phyloP scores from a whole-genome alignment of 2,329 filamentous ascomycete genomes.

The Nemania sp. region DNA sequence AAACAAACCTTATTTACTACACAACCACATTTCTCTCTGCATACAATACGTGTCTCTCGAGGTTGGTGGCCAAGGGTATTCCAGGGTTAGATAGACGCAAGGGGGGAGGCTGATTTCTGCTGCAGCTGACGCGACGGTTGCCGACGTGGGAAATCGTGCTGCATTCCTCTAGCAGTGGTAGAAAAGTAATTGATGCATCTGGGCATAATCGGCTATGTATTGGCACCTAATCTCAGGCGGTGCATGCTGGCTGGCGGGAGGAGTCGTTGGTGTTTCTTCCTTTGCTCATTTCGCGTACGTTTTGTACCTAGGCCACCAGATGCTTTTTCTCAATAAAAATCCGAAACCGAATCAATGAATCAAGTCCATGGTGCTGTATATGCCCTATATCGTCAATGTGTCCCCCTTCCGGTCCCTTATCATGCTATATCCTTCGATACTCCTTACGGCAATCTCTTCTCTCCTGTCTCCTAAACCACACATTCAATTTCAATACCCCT shows the following conservation, averaged over 20 bases:
- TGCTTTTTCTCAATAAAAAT: conserved; percentile 45
- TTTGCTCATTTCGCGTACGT: conserved; percentile 46
- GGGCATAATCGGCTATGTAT: conserved; percentile 50
- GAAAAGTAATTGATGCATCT: conserved; percentile 51
- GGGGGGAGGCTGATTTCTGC: conserved; percentile 30
- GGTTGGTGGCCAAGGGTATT: conserved; percentile 45
- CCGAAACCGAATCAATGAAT: conserved; percentile 19
- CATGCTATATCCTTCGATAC: no score
- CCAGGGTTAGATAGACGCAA: conserved; percentile 48
- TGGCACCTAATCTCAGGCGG: conserved; percentile 50
- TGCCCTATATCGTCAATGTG: neutral
- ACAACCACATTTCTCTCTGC: conserved; percentile 45
- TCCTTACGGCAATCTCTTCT: no score
- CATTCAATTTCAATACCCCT: no score
- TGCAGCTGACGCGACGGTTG: conserved; percentile 34
- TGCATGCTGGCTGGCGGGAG: conserved; percentile 46
- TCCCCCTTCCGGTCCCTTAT: neutral
- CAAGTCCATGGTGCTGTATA: neutral
- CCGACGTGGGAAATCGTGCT: conserved; percentile 40
- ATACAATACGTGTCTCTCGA: conserved; percentile 45
- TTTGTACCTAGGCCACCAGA: conserved; percentile 52
- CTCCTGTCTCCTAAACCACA: no score
- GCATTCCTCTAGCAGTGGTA: conserved; percentile 41
- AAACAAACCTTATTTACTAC: conserved; percentile 53
- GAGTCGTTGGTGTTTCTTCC: conserved; percentile 48